phyloP scores from a whole-genome alignment of 345 rosid genomes.

The Tarenaya hassleriana region DNA sequence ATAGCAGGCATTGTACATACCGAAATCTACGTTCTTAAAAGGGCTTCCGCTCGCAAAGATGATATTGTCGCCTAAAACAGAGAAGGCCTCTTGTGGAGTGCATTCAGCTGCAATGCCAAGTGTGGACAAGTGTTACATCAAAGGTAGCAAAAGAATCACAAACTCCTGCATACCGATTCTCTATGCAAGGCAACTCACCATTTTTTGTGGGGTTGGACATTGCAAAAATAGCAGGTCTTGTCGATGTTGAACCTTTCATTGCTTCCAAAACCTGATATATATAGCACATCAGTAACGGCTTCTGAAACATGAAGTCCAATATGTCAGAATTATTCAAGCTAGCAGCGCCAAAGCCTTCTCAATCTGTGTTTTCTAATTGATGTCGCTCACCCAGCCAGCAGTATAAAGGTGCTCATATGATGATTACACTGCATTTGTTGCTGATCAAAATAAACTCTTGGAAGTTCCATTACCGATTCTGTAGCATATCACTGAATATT shows the following conservation, averaged over 20 bases:
- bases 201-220: conserved; percentile 98
- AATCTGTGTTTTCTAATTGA: conserved; percentile 12
- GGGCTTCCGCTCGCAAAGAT: conserved; percentile 99
- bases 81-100: conserved; percentile 91
- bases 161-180: conserved; percentile 1
- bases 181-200: conserved; percentile 38
- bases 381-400: conserved; percentile 12
- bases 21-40: conserved; percentile 75
- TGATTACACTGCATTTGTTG: neutral
- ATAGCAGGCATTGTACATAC: conserved; percentile 35
- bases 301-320: conserved; percentile 3
- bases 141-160: conserved; percentile 5
- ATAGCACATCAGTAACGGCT: conserved; percentile 20
- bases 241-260: conserved; percentile 84
- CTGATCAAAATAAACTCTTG: neutral
- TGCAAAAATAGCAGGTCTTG: conserved; percentile 96
- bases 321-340: conserved; percentile 12
- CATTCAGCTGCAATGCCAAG: conserved; percentile 66
- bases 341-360: conserved; percentile 13
- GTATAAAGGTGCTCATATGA: conserved; percentile 1
- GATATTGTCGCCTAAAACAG: conserved; percentile 78
- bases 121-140: conserved; percentile 11
- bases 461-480: conserved; percentile 12
- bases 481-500: conserved; percentile 9
- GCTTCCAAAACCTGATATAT: conserved; percentile 80